phyloP scores from a whole-genome alignment of 2,329 filamentous ascomycete species.

The Dactylellina drechsleri region DNA sequence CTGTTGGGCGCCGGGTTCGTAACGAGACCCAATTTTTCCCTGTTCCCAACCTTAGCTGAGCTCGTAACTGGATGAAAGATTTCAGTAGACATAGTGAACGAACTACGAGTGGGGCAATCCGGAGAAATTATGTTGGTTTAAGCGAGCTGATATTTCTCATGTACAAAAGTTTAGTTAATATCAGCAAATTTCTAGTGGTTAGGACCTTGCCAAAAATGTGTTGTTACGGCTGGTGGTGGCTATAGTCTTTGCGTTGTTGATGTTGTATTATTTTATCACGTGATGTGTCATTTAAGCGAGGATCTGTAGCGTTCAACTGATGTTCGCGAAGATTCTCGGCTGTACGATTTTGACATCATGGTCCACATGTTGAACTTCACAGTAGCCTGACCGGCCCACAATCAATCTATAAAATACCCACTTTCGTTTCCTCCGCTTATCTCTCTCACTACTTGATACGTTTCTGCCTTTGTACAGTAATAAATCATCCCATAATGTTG shows the following conservation, averaged over 20 bases:
- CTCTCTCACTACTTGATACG: neutral
- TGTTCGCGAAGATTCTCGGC: slow-evolving; percentile 39
- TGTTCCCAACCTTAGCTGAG: too few species aligned
- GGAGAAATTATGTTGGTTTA: too few species aligned
- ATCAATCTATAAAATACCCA: slow-evolving; percentile 20
- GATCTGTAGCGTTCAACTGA: slow-evolving; percentile 11
- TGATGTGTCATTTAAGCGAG: neutral
- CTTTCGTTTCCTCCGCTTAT: neutral
- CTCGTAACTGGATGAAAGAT: too few species aligned
- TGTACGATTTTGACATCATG: slow-evolving; percentile 21
- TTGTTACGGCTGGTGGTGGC: too few species aligned
- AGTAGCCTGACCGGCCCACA: slow-evolving; percentile 15
- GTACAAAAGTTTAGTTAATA: too few species aligned
- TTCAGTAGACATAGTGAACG: too few species aligned
- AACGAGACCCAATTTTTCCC: too few species aligned
- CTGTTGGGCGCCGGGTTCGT: too few species aligned
- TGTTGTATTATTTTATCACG: neutral
- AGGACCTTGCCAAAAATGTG: too few species aligned
- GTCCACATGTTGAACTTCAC: slow-evolving; percentile 9
- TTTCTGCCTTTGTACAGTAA: slow-evolving; percentile 11
- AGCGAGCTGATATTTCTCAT: too few species aligned
- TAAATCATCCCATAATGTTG: slow-evolving; percentile 29
- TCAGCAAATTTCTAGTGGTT: too few species aligned
- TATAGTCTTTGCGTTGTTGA: neutral
- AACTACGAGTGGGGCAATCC: too few species aligned